Evolutionary conservation across 345 rosid species (phyloP), one percentile per base, ranked within the genome.

Genomic region (Combretum micranthum): DNA sequence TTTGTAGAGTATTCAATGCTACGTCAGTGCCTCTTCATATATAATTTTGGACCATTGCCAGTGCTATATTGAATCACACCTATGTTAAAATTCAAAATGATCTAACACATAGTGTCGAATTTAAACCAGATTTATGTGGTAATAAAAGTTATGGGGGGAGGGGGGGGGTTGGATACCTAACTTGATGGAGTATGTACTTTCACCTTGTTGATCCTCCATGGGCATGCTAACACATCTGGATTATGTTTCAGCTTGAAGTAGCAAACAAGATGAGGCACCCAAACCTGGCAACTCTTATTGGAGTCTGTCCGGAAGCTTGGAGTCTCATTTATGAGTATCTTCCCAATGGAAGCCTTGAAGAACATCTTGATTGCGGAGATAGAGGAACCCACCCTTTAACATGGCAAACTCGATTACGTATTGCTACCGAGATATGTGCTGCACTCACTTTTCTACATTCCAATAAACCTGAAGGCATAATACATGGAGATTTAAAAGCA

Each of bases 271-370:
- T 77, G 68, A 75, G 96, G 65, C 98, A 91, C 75, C 96, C 95
- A 12, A 82, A 91, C 81, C 74, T 91, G 50, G 78, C 86, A 47
- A 85, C 91, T 12, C 81, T 87, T 6, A 59, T 91, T 61, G 96
- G 98, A 64, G 81, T 87, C 60, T 91, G 94, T 68, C 90, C 87
- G 1, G 96, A 91, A 56, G 83, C 76, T 12, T 75, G 86, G 78
- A 53, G 82, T 71, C 96, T 91, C 44, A 51, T 91, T 44, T 91
- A 87, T 14, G 98, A 87, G 71, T 83, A 78, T 74, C 76, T 85
- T 51, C 77, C 86, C 14, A 84, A 82, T 69, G 98, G 95, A 56
- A 87, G 90, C 67, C 96, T 90, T 44, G 96, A 90, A 73, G 97
- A 90, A 55, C 79, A 85, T 52, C 83, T 90, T 53, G 71, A 61